Base-by-base conservation (phyloP, 176 grass and related monocot genomes). In the Echinochloa phyllopogon region DNA sequence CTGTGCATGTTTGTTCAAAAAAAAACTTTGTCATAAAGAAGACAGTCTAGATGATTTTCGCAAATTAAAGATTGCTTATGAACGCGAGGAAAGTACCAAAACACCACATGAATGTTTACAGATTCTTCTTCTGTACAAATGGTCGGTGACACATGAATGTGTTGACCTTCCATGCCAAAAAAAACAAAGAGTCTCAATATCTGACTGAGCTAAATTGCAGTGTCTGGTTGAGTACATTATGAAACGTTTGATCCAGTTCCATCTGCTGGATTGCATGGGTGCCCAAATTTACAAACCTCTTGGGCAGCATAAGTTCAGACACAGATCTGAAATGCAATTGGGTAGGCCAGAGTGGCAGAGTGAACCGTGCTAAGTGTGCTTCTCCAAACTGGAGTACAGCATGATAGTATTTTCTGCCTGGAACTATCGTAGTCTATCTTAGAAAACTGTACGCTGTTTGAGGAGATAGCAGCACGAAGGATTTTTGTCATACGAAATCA, bases 161-260 rank as follows among this genome's bases (percentile, higher is more conserved):
- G 11, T 12, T 45, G 40, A 45, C 9, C 40, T 78, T 33, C 4
- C 55, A 47, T 62, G n/a, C 40, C 9, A 49, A 5, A 16, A 16
- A 66, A 21, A 10, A 2, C 15, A 63, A 18, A 4, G 42, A 23
- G 44, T 63, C 41, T 79, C 6, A 80, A 48, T 48, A 62, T 45
- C 23, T 23, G 6, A 62, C 39, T 65, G 37, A 68, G 24, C 49
- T 36, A 56, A 84, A 10, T 51, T 65, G 68, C 69, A 73, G 49
- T 51, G 55, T 7, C 10, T 25, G 1, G 55, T 18, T 29, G 23
- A 57, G 37, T 68, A 69, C 37, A 42, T 2, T 81, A 56, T 44
- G 73, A 73, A 80, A 57, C 6, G 14, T 39, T 63, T 7, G 2
- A 47, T 64, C 69, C 6, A 62, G 20, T 74, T 61, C 38, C 27